Base-by-base conservation (phyloP, 2,329 filamentous ascomycete species). In the Beauveria australis region DNA sequence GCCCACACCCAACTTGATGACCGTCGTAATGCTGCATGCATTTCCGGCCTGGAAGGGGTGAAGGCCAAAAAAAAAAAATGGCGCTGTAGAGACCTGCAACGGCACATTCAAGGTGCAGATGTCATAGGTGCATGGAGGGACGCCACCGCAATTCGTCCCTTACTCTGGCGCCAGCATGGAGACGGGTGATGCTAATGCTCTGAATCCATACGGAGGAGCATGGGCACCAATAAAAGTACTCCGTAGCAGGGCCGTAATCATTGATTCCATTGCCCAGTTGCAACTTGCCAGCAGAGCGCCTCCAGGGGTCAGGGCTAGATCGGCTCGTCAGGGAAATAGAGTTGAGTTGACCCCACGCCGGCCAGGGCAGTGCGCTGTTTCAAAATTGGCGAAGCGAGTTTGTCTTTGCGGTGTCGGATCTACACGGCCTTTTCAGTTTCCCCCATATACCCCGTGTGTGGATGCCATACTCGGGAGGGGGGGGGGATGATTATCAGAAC, bases 91-190 rank as follows among this genome's bases (percentile, higher is more conserved):
- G 30, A 37, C 22, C 22, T 28, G 22, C 22, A 54, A 22, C 22
- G 52, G 33, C 40, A 37, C 33, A 37, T 14, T 28, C 22, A 22
- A 30, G 28, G 19, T 51, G 58, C 58, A 60, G 51, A 48, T 60
- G 58, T 14, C 58, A 60, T 24, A 49, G 22, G 28, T 54, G 51
- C 58, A 60, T 60, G 41, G 28, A 16, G 22, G 19, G 43, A 53
- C 58, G 58, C 48, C 51, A 48, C 57, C 47, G 28, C 41, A 58
- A 14, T 40, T 46, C 28, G 41, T 60, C 49, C 49, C 49, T 53
- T 52, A 22, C 49, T 40, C 44, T 26, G 41, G 43, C 28, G 26
- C 43, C 26, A 49, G 22, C 30, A 33, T 49, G 44, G 44, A 41
- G 54, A 49, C 54, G 30, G 54, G 44, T 49, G 24, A 51, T 33